Evolutionary conservation across 2,329 filamentous ascomycete genomes (phyloP).

Genomic region (Ustilaginoidea virens): DNA sequence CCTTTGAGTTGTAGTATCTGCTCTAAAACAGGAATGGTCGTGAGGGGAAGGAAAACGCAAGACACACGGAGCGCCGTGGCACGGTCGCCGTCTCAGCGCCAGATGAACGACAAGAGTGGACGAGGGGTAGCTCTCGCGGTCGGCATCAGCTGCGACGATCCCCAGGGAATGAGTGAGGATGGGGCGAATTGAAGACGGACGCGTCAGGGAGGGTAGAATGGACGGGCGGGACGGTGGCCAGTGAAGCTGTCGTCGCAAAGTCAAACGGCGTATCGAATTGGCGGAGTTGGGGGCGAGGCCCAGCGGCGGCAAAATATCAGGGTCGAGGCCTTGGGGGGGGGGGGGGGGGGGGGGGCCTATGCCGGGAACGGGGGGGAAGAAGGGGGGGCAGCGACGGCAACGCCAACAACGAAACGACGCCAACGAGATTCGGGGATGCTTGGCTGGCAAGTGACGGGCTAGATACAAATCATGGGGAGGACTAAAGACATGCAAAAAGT

Average conservation of each 20-base stretch:
- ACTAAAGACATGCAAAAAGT: too few species aligned
- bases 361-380: background rate
- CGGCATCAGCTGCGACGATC: slow-evolving; percentile 20
- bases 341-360: too few species aligned
- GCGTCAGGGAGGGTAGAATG: slow-evolving; percentile 6
- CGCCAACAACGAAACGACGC: background rate
- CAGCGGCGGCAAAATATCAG: slow-evolving; percentile 5
- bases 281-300: slow-evolving; percentile 14
- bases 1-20: too few species aligned
- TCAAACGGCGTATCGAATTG: too few species aligned
- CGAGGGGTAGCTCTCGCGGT: slow-evolving; percentile 16
- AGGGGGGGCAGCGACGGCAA: background rate
- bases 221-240: slow-evolving; percentile 7
- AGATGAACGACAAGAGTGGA: slow-evolving; percentile 16
- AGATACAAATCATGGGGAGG: too few species aligned
- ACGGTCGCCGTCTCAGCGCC: slow-evolving; percentile 13
- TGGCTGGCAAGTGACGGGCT: too few species aligned
- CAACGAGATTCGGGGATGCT: too few species aligned
- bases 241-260: slow-evolving; percentile 9
- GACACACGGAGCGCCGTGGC: slow-evolving; percentile 1
- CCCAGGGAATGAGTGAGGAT: slow-evolving; percentile 8
- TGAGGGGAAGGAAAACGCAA: background rate
- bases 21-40: too few species aligned
- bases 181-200: slow-evolving; percentile 15
- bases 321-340: slow-evolving; percentile 4